Evolutionary conservation across 106 monocot genomes (phyloP).

Genomic region (Acanthochlamys bracteata): DNA sequence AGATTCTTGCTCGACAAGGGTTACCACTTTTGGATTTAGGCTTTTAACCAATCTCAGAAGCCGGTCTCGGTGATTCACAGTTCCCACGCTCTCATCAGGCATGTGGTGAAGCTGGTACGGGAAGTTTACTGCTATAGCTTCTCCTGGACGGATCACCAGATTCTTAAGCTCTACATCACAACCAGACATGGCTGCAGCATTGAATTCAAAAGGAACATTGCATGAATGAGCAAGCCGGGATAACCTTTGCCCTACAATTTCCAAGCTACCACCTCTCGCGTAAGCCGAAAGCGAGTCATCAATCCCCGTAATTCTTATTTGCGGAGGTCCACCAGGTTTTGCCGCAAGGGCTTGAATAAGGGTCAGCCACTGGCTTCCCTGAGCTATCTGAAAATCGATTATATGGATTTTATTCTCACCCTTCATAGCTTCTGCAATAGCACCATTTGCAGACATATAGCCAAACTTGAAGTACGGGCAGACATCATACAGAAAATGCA

Average conservation of each 20-base stretch:
- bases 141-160: slow-evolving; percentile 44
- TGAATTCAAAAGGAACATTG: slow-evolving; percentile 75
- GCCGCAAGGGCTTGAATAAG: slow-evolving; percentile 75
- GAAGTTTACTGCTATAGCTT: slow-evolving; percentile 83
- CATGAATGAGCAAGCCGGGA: slow-evolving; percentile 44
- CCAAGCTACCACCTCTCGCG: slow-evolving; percentile 70
- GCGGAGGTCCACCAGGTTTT: slow-evolving; percentile 78
- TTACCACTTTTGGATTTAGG: slow-evolving; percentile 64
- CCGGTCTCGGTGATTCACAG: slow-evolving; percentile 68
- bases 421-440: slow-evolving; percentile 78
- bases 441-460: slow-evolving; percentile 92
- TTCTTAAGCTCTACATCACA: slow-evolving; percentile 44
- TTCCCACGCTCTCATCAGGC: slow-evolving; percentile 85
- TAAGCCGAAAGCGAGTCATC: slow-evolving; percentile 66
- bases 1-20: slow-evolving; percentile 82
- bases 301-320: slow-evolving; percentile 71
- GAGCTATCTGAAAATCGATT: slow-evolving; percentile 92
- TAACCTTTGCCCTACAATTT: slow-evolving; percentile 56
- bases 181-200: slow-evolving; percentile 36
- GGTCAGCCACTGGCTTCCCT: slow-evolving; percentile 82
- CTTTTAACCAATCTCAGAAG: slow-evolving; percentile 71
- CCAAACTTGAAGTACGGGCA: slow-evolving; percentile 96
- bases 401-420: slow-evolving; percentile 66
- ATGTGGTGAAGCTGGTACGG: slow-evolving; percentile 77
- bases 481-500: slow-evolving; percentile 77